phyloP scores from a whole-genome alignment of 768 basidiomycete species.

The Termitomyces heimii region DNA sequence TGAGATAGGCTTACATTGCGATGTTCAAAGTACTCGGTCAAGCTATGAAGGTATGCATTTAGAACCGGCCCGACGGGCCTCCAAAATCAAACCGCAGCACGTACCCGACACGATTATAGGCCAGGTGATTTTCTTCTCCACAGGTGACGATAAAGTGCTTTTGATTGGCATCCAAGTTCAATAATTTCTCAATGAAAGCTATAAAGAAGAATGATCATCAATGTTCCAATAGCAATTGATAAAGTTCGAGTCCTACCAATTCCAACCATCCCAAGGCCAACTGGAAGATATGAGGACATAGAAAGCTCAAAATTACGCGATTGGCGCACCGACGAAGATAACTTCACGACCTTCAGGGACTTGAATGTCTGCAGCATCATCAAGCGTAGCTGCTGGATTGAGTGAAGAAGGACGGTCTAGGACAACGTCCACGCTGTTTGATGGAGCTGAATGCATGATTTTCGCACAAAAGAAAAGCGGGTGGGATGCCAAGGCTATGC shows the following conservation, averaged over 20 bases:
- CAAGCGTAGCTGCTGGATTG: neutral
- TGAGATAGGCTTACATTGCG: neutral
- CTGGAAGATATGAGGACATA: slow-evolving; percentile 15
- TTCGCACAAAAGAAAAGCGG: neutral
- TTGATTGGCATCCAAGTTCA: slow-evolving; percentile 40
- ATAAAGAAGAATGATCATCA: neutral
- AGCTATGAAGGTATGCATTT: neutral
- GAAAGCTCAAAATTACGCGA: neutral
- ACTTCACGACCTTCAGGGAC: slow-evolving; percentile 2
- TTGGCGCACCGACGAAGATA: neutral
- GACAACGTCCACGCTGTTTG: neutral
- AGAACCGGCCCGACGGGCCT: neutral
- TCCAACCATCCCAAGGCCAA: slow-evolving; percentile 59
- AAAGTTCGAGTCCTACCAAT: slow-evolving; percentile 30
- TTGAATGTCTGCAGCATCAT: neutral
- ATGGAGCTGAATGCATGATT: neutral
- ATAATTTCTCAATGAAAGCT: slow-evolving; percentile 69
- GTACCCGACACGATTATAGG: slow-evolving; percentile 50
- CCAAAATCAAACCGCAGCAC: neutral
- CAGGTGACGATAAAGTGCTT: slow-evolving; percentile 52
- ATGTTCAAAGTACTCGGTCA: slow-evolving; percentile 3
- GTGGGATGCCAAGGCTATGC: neutral
- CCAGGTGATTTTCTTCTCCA: slow-evolving; percentile 50
- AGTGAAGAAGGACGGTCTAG: neutral
- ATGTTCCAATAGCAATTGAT: neutral